Conservation (phyloP, 2,329 filamentous ascomycete species). For the Didymellaceae sp. region DNA sequence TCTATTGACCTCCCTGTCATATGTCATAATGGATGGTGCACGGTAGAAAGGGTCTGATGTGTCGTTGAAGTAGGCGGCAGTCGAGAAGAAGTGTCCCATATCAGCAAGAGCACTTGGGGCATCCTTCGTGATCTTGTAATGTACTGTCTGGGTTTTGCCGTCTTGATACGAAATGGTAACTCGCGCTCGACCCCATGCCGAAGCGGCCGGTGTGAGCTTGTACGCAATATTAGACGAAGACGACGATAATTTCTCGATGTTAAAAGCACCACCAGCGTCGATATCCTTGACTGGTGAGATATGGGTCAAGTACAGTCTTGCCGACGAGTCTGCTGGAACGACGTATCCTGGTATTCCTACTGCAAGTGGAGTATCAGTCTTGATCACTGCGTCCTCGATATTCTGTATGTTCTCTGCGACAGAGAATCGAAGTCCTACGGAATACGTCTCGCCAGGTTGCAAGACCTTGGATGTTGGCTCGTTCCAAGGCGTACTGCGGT, state of each 20-base stretch:
- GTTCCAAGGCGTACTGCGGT: conserved; percentile 61
- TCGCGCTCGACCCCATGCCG: conserved; percentile 58
- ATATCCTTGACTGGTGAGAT: conserved; percentile 52
- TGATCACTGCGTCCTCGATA: conserved; percentile 56
- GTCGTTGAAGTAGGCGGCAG: conserved; percentile 60
- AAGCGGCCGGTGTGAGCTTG: conserved; percentile 51
- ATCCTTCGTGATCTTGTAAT: conserved; percentile 63
- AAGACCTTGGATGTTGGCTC: conserved; percentile 56
- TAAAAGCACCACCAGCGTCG: conserved; percentile 47
- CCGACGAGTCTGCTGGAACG: conserved; percentile 56
- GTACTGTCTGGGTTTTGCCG: conserved; percentile 59
- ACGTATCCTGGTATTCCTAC: conserved; percentile 64
- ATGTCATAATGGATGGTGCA: conserved; percentile 63
- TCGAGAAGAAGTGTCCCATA: conserved; percentile 62
- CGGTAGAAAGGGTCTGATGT: conserved; percentile 62
- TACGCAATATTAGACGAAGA: conserved; percentile 46
- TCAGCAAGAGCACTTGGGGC: conserved; percentile 54
- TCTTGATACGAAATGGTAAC: conserved; percentile 58
- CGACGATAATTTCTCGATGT: conserved; percentile 35
- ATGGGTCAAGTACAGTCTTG: conserved; percentile 55
- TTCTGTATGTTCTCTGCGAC: conserved; percentile 54
- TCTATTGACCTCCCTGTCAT: conserved; percentile 52
- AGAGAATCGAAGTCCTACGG: conserved; percentile 61
- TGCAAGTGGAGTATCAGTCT: conserved; percentile 56
- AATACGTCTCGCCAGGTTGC: conserved; percentile 53